Conservation (phyloP, 2,329 filamentous ascomycete genomes). For the Aspergillus terreus region DNA sequence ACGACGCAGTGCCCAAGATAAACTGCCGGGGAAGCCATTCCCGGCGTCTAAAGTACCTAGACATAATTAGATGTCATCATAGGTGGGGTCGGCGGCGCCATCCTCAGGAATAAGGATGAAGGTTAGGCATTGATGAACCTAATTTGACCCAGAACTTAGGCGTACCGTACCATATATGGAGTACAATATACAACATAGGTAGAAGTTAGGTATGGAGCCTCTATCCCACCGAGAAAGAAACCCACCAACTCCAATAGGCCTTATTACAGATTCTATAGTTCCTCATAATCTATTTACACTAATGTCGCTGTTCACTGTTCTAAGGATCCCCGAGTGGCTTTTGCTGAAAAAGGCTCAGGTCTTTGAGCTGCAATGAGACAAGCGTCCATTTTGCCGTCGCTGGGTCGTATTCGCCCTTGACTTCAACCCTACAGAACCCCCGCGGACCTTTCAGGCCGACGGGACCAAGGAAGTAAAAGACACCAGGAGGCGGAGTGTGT, state of each 20-base stretch:
- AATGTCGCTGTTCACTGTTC: neutral
- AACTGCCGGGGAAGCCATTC: neutral
- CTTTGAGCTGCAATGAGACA: constrained; percentile 29
- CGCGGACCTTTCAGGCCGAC: constrained; percentile 31
- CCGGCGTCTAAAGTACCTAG: too few relatives aligned
- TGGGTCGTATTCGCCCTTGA: constrained; percentile 35
- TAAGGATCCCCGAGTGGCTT: constrained; percentile 20
- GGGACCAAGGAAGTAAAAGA: constrained; percentile 32
- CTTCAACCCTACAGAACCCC: constrained; percentile 34
- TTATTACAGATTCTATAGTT: too few relatives aligned
- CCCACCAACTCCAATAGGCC: too few relatives aligned
- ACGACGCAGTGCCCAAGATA: neutral
- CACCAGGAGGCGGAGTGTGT: constrained; percentile 26
- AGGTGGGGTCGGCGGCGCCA: too few relatives aligned
- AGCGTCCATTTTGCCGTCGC: constrained; percentile 24
- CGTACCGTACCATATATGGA: too few relatives aligned
- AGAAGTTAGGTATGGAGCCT: too few relatives aligned
- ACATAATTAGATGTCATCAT: too few relatives aligned
- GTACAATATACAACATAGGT: too few relatives aligned
- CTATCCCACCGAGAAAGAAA: too few relatives aligned
- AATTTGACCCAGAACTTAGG: too few relatives aligned
- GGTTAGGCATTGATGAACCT: too few relatives aligned
- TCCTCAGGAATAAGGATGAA: too few relatives aligned
- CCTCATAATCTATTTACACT: neutral
- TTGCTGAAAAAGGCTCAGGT: constrained; percentile 27